phyloP scores from a whole-genome alignment of 1,139 yeast species.

The Debaryomyces nepalensis region DNA sequence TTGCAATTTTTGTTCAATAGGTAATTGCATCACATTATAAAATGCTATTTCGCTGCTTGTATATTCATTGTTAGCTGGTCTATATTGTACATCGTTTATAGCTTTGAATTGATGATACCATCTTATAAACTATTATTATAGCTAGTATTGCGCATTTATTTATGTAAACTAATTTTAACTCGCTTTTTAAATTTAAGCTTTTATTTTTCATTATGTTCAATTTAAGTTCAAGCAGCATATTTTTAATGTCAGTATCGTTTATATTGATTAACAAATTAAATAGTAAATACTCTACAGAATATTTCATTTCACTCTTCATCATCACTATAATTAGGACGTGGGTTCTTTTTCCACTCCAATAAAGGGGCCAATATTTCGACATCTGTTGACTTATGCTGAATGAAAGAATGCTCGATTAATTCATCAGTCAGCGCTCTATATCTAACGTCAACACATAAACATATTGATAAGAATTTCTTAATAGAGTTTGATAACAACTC shows the following conservation, averaged over 20 bases:
- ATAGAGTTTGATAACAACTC: constrained; percentile 77
- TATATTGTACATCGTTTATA: neutral
- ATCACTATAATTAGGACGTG: constrained; percentile 12
- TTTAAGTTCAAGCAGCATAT: too few relatives aligned
- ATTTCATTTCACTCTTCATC: constrained; percentile 10
- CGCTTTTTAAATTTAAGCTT: neutral
- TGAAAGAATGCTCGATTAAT: constrained; percentile 78
- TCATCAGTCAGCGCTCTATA: constrained; percentile 92
- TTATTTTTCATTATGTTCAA: too few relatives aligned
- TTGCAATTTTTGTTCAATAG: too few relatives aligned
- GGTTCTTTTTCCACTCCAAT: constrained; percentile 59
- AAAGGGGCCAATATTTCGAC: constrained; percentile 70
- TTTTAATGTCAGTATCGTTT: too few relatives aligned
- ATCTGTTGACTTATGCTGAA: constrained; percentile 69
- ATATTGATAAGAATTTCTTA: constrained; percentile 85
- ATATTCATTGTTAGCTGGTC: constrained; percentile 3
- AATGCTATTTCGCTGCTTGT: neutral
- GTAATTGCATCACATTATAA: too few relatives aligned
- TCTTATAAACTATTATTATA: too few relatives aligned
- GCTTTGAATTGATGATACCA: neutral
- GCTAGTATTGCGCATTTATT: neutral
- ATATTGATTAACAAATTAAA: constrained; percentile 4
- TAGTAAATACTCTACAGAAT: constrained; percentile 9
- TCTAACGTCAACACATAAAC: constrained; percentile 93
- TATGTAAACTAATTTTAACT: neutral